A percentile compares a stretch with the other conserved stretches of the same genome.
phyloP scores from a whole-genome alignment of 768 basidiomycete species.

The Amanita rubescens region DNA sequence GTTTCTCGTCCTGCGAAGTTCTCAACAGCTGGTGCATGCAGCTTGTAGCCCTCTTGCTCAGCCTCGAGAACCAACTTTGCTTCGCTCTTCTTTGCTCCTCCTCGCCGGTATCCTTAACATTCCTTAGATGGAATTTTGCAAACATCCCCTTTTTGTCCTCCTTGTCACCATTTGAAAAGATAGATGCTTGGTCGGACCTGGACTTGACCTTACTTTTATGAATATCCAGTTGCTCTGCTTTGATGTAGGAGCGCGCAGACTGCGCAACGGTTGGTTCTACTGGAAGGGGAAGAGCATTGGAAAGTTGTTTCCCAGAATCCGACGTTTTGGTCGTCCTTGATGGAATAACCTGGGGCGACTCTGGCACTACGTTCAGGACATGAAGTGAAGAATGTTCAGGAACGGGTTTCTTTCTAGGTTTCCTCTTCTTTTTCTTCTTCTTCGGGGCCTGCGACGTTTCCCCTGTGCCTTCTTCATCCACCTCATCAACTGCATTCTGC shows the following conservation, averaged over 20 bases:
- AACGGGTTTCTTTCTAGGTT: conserved; percentile 56
- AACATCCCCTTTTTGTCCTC: conserved; percentile 41
- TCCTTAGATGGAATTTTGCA: conserved; percentile 33
- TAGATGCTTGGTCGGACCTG: conserved; percentile 48
- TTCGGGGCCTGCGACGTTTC: conserved; percentile 26
- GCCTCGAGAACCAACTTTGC: conserved; percentile 46
- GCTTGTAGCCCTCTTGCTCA: conserved; percentile 50
- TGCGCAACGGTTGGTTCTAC: conserved; percentile 48
- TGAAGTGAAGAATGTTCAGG: conserved; percentile 17
- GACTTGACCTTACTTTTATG: conserved; percentile 67
- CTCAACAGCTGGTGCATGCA: conserved; percentile 62
- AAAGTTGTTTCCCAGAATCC: conserved; percentile 14
- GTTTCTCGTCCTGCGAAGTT: conserved; percentile 46
- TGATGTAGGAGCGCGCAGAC: conserved; percentile 65
- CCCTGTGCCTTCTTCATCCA: conserved; percentile 62
- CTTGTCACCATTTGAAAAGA: conserved; percentile 37
- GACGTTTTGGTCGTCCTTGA: conserved; percentile 6
- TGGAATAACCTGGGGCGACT: conserved; percentile 8
- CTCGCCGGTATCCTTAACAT: conserved; percentile 26
- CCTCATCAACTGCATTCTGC: conserved; percentile 30
- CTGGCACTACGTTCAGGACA: conserved; percentile 12
- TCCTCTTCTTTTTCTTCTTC: conserved; percentile 71
- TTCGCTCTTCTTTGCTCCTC: conserved; percentile 38
- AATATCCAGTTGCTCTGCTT: conserved; percentile 37
- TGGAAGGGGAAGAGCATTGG: conserved; percentile 31